Evolutionary conservation across 2,329 filamentous ascomycete genomes (phyloP).

Genomic region (Hawksworthiomyces lignivorus): DNA sequence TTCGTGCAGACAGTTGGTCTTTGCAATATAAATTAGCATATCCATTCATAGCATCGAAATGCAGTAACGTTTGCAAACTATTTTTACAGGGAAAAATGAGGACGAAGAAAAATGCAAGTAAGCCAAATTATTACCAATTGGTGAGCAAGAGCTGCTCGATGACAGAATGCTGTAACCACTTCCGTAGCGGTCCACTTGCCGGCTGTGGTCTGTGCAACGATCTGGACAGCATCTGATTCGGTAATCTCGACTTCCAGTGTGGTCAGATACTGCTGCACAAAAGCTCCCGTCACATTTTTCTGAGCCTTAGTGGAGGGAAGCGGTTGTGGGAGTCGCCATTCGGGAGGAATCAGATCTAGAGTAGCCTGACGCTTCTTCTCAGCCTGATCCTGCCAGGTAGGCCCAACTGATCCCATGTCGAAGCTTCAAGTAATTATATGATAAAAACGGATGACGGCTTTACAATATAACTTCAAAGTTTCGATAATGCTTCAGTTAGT

Average conservation of each 20-base stretch:
- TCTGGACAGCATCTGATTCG: background rate
- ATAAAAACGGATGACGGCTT: too few species aligned
- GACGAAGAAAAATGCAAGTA: too few species aligned
- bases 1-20: conserved; percentile 39
- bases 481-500: too few species aligned
- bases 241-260: conserved; percentile 9
- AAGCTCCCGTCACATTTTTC: conserved; percentile 9
- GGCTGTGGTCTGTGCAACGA: conserved; percentile 5
- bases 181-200: conserved; percentile 7
- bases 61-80: too few species aligned
- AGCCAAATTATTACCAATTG: too few species aligned
- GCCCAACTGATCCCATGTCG: conserved; percentile 7
- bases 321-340: conserved; percentile 5
- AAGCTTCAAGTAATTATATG: too few species aligned
- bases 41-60: too few species aligned
- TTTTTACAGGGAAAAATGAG: too few species aligned
- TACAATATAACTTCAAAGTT: too few species aligned
- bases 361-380: conserved; percentile 8
- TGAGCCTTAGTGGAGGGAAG: conserved; percentile 2
- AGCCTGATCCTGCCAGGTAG: conserved; percentile 7
- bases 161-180: conserved; percentile 11
- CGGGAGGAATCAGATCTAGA: conserved; percentile 7
- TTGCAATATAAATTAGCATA: too few species aligned
- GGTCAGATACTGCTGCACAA: conserved; percentile 7
- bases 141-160: conserved; percentile 12